Conservation (phyloP, 371 early-diverging fungal genomes). For the Capillidium heterosporum region DNA sequence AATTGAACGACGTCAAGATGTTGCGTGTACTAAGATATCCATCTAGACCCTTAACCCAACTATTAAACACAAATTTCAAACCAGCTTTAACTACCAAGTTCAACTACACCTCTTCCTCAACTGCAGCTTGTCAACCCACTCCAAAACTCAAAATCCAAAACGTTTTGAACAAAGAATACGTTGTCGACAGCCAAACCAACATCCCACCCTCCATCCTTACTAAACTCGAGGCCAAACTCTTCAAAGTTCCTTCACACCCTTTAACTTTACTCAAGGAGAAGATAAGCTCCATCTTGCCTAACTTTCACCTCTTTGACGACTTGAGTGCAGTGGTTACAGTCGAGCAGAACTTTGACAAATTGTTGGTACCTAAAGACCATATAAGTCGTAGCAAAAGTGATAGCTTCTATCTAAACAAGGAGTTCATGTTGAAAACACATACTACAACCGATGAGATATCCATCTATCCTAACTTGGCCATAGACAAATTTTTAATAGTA, state of each 20-base stretch:
- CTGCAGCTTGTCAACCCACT: too few species aligned
- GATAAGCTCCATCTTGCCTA: slow-evolving; percentile 52
- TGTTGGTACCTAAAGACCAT: slow-evolving; percentile 68
- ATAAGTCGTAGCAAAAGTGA: slow-evolving; percentile 65
- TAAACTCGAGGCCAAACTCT: slow-evolving; percentile 58
- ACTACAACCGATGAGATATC: slow-evolving; percentile 87
- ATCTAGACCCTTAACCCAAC: too few species aligned
- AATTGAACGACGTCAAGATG: too few species aligned
- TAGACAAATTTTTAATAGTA: slow-evolving; percentile 50
- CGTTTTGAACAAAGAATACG: not conserved
- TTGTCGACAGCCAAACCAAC: slow-evolving; percentile 56
- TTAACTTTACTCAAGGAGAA: slow-evolving; percentile 62
- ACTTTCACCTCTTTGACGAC: slow-evolving; percentile 38
- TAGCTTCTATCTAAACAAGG: slow-evolving; percentile 79
- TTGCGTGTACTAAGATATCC: too few species aligned
- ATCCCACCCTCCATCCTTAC: slow-evolving; percentile 51
- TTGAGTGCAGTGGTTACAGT: slow-evolving; percentile 66
- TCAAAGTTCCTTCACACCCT: slow-evolving; percentile 70
- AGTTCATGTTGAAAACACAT: slow-evolving; percentile 74
- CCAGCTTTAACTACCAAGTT: too few species aligned
- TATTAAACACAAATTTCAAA: too few species aligned
- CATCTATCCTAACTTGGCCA: slow-evolving; percentile 23
- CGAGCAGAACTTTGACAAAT: slow-evolving; percentile 79
- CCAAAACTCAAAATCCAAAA: too few species aligned
- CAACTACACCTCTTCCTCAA: too few species aligned